Evolutionary conservation across 2,329 filamentous ascomycete genomes (phyloP).

Genomic region (Trichoderma lentiforme): DNA sequence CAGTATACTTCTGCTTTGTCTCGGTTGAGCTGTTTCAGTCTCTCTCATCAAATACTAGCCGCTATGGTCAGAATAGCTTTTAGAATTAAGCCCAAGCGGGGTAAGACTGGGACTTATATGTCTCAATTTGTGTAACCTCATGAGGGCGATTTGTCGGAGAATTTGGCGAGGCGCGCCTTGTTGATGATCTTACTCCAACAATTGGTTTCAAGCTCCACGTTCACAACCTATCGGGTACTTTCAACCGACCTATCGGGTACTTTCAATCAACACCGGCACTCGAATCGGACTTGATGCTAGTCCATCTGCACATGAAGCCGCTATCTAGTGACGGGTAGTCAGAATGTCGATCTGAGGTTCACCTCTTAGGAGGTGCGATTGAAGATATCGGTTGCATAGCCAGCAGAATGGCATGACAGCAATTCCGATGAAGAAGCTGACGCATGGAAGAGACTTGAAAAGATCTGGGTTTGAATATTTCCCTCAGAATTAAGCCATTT

Average conservation of each 20-base stretch:
- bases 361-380: neutral
- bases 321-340: neutral
- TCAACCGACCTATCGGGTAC: neutral
- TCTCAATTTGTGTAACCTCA: neutral
- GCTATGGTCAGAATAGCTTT: neutral
- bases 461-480: neutral
- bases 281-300: neutral
- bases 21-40: neutral
- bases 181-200: neutral
- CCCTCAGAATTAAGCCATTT: neutral
- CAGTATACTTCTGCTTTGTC: neutral
- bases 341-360: neutral
- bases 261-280: neutral
- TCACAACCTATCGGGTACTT: neutral
- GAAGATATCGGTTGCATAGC: neutral
- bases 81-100: neutral
- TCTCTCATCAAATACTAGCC: neutral
- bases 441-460: neutral
- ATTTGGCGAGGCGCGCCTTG: conserved; percentile 3
- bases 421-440: neutral
- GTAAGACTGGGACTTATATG: neutral
- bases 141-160: neutral
- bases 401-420: neutral
- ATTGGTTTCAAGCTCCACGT: neutral
- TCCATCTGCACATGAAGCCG: neutral